A percentile compares a stretch with the other conserved stretches of the same genome.
phyloP scores from a whole-genome alignment of 805 yeast species.

The Suhomyces prunicola region DNA sequence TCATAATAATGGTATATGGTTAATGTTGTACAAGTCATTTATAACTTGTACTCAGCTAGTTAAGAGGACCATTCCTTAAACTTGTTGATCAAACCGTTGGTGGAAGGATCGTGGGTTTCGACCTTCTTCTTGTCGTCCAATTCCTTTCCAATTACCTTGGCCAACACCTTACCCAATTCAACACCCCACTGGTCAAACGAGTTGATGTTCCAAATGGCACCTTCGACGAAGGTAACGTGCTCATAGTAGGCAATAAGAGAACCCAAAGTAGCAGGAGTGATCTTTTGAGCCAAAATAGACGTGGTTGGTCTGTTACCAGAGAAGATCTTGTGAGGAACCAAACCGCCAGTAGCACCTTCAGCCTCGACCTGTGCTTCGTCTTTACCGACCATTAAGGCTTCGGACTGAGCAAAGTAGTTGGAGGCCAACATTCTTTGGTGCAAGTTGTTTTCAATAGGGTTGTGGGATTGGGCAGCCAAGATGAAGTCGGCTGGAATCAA shows the following conservation, averaged over 20 bases:
- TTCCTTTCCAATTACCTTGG: constrained; percentile 92
- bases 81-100: constrained; percentile 90
- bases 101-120: constrained; percentile 80
- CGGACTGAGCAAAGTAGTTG: constrained; percentile 97
- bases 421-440: constrained; percentile 99
- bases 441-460: constrained; percentile 89
- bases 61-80: constrained; percentile 75
- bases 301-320: constrained; percentile 99
- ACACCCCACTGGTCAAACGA: constrained; percentile 99
- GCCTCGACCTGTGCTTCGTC: constrained; percentile 74
- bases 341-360: constrained; percentile 83
- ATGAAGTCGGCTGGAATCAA: constrained; percentile 96
- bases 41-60: constrained; percentile 11
- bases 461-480: constrained; percentile 95
- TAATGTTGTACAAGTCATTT: neutral
- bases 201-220: constrained; percentile 99
- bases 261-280: constrained; percentile 96
- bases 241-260: constrained; percentile 97
- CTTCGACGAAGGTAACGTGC: constrained; percentile 95
- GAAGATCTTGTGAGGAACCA: constrained; percentile 94
- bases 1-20: neutral
- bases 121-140: constrained; percentile 61
- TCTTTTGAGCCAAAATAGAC: constrained; percentile 89
- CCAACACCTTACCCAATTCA: constrained; percentile 96
- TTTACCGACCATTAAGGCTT: constrained; percentile 96